These are phyloP conservation scores for Nicotiana knightiana DNA, from an alignment of 257 asterid genomes.

Conservation along the genomic window DNA sequence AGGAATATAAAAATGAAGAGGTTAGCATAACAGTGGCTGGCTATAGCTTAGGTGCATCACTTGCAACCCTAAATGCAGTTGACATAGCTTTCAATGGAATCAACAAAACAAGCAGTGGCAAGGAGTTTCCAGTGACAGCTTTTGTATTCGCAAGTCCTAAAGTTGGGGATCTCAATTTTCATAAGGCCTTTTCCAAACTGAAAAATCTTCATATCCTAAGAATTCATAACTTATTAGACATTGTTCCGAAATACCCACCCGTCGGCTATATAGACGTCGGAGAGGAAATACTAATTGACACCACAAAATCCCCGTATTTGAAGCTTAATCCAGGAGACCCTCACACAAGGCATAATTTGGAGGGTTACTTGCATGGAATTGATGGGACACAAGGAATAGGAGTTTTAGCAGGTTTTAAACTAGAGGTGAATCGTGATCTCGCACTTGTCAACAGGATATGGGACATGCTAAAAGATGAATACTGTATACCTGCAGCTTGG, in stretches of 20 bases:
- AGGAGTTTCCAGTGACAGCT: conserved; percentile 64
- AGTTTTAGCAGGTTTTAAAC: conserved; percentile 38
- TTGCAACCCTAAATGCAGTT: not conserved
- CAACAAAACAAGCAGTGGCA: conserved; percentile 44
- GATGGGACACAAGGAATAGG: conserved; percentile 70
- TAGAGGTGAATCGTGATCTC: conserved; percentile 47
- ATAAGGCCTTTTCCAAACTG: conserved; percentile 6
- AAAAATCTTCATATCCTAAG: conserved; percentile 36
- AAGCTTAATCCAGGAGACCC: conserved; percentile 41
- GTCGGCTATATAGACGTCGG: conserved; percentile 58
- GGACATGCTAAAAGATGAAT: conserved; percentile 47
- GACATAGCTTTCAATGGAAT: conserved; percentile 53
- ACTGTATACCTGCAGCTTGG: conserved; percentile 59
- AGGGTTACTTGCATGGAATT: conserved; percentile 71
- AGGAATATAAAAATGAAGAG: too few species aligned
- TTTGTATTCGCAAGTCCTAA: conserved; percentile 10
- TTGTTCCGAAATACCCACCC: conserved; percentile 57
- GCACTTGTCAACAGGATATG: conserved; percentile 50
- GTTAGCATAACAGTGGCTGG: too few species aligned
- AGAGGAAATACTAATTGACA: conserved; percentile 45
- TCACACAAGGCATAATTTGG: conserved; percentile 52
- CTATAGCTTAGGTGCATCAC: too few species aligned
- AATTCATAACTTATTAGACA: conserved; percentile 39
- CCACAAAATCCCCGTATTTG: conserved; percentile 44
- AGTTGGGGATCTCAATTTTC: conserved; percentile 21